Percentiles rank a stretch among this genome's conserved stretches.
These are phyloP conservation scores for Papilionanthe hybrid DNA, from an alignment of 116 monocot genomes.

Conservation along the genomic window DNA sequence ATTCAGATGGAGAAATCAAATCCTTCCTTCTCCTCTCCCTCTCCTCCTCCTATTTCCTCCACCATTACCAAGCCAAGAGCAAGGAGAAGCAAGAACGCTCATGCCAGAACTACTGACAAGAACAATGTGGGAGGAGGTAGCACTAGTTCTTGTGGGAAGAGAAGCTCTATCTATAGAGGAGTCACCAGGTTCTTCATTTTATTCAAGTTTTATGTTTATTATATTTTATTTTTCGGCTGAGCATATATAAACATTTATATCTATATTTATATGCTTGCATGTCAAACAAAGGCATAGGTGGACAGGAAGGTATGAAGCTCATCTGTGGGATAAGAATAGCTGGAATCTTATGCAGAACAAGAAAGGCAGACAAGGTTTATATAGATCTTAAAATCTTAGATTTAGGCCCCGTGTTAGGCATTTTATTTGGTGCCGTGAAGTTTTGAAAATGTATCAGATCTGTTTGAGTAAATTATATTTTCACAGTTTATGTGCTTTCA, in stretches of 20 bases:
- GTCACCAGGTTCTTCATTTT: slow-evolving; percentile 40
- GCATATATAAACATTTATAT: not conserved
- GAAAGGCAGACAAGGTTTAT: slow-evolving; percentile 70
- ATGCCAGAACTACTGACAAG: not conserved
- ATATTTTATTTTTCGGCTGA: not conserved
- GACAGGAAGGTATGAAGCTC: slow-evolving; percentile 81
- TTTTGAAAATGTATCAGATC: too few relatives aligned
- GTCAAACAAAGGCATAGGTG: slow-evolving; percentile 49
- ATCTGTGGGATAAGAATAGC: slow-evolving; percentile 64
- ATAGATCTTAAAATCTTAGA: not conserved
- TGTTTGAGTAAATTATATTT: too few relatives aligned
- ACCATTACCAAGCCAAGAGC: slow-evolving; percentile 14
- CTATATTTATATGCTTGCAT: not conserved
- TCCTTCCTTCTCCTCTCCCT: not conserved
- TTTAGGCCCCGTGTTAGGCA: too few relatives aligned
- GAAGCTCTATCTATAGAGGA: slow-evolving; percentile 62
- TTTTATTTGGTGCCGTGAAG: too few relatives aligned
- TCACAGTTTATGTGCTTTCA: too few relatives aligned
- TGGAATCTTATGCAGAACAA: slow-evolving; percentile 53
- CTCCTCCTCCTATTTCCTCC: slow-evolving; percentile 1
- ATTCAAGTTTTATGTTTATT: not conserved
- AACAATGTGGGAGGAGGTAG: slow-evolving; percentile 8
- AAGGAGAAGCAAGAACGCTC: not conserved
- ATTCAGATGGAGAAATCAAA: not conserved
- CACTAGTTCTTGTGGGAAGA: slow-evolving; percentile 17